Conservation (phyloP, 169 alveolate species). For the Babesia divergens region DNA sequence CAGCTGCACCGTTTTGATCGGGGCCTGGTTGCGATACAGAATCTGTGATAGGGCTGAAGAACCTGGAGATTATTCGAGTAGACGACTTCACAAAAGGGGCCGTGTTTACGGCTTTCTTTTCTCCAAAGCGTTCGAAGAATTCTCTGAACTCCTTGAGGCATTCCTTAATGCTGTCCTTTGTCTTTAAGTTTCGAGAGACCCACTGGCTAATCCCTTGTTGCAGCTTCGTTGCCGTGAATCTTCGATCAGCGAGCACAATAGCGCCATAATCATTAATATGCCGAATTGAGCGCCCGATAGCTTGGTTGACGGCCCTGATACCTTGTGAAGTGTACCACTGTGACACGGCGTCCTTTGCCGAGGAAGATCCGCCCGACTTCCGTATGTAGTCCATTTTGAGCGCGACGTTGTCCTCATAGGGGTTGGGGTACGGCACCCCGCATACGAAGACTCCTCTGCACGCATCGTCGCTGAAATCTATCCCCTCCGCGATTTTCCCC, state of each 20-base stretch:
- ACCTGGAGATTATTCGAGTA: not conserved
- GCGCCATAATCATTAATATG: conserved; percentile 92
- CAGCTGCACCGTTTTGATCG: not conserved
- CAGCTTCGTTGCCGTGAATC: conserved; percentile 76
- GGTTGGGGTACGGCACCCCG: conserved; percentile 90
- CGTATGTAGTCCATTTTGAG: conserved; percentile 85
- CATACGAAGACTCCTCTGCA: conserved; percentile 88
- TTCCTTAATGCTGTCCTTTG: conserved; percentile 11
- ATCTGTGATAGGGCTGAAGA: conserved; percentile 4
- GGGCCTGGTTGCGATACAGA: not conserved
- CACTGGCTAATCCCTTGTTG: conserved; percentile 81
- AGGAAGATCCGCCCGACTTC: conserved; percentile 33
- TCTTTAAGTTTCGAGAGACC: conserved; percentile 67
- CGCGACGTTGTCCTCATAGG: conserved; percentile 83
- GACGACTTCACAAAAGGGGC: not conserved
- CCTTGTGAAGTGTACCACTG: conserved; percentile 92
- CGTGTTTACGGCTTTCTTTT: not conserved
- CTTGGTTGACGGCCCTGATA: conserved; percentile 92
- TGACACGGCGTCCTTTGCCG: not conserved
- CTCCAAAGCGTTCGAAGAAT: conserved; percentile 20
- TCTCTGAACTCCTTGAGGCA: conserved; percentile 2
- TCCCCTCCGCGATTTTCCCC: conserved; percentile 94
- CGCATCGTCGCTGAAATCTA: conserved; percentile 88
- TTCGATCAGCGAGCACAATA: conserved; percentile 84
- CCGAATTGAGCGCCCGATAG: conserved; percentile 94